Percentiles rank a stretch among this genome's conserved stretches.
Evolutionary conservation across 768 basidiomycete genomes (phyloP).

Genomic region (Lentinula detonsa): DNA sequence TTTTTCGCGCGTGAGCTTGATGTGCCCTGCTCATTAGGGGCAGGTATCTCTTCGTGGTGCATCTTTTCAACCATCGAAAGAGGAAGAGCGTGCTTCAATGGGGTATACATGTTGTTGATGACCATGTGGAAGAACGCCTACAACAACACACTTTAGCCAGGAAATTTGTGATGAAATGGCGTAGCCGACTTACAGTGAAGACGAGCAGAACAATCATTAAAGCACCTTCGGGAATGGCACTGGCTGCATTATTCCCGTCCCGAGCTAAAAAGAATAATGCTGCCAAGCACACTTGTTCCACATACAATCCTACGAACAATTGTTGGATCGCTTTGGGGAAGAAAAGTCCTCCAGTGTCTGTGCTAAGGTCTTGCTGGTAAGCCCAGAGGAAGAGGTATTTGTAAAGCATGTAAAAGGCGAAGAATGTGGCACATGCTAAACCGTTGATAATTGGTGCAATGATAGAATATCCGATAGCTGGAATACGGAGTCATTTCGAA

Average conservation of each 20-base stretch:
- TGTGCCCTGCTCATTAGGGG: neutral
- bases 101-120: slow-evolving; percentile 74
- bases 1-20: too few species aligned
- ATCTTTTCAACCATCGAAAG: slow-evolving; percentile 72
- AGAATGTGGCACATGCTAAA: slow-evolving; percentile 76
- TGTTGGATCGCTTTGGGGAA: slow-evolving; percentile 95
- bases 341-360: slow-evolving; percentile 90
- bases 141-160: neutral
- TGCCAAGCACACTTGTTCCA: slow-evolving; percentile 79
- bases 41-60: slow-evolving; percentile 26
- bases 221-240: slow-evolving; percentile 67
- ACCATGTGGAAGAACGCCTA: slow-evolving; percentile 70
- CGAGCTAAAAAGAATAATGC: slow-evolving; percentile 88
- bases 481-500: neutral
- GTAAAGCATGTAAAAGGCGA: slow-evolving; percentile 77
- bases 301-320: slow-evolving; percentile 89
- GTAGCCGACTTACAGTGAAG: slow-evolving; percentile 58
- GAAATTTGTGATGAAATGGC: neutral
- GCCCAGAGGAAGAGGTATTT: slow-evolving; percentile 82
- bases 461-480: slow-evolving; percentile 75
- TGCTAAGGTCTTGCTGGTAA: slow-evolving; percentile 44
- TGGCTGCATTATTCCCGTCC: slow-evolving; percentile 43
- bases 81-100: slow-evolving; percentile 71
- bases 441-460: slow-evolving; percentile 95
- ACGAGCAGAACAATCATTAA: slow-evolving; percentile 83